Base-by-base conservation (phyloP, 192 early-diverging fungal genomes). In the Coemansia umbellata region DNA sequence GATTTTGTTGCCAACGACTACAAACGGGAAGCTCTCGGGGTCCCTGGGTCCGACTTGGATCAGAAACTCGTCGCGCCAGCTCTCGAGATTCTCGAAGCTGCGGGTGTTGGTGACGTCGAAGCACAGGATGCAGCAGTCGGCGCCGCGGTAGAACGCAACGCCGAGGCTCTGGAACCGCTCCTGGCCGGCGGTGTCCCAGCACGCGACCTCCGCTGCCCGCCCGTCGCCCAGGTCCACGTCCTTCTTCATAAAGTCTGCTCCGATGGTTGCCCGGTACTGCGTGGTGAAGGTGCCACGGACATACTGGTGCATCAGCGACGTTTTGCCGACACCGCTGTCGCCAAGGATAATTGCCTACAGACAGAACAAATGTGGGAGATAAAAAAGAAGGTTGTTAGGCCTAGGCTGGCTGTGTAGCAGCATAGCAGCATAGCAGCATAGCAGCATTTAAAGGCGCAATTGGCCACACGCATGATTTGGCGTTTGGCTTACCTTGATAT, bases 291-390 rank as follows among this genome's bases (percentile, higher is more conserved):
- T 93, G 45, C 91, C 89, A 73, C 94, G 93, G 19, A 99, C 93
- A 82, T 93, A 99, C 76, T 97, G 97, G 82, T 99, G 97, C 95
- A 99, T 99, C 65, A 99, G 80, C 26, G 94, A 97, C 23, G 97
- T 97, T 66, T 96, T 98, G 42, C 94, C 93, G 30, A 97, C 94
- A 62, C 89, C 92, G 58, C 87, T 74, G 60, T 74, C 71, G 51
- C 71, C 71, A 23, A 74, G 64, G 19, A 74, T 74, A 24, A 74
- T 74, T 30, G 71, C 71, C 71, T 74, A 74, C 31, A 45, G 3
- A n/a, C n/a, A n/a, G n/a, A n/a, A n/a, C n/a, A n/a, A n/a, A n/a
- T n/a, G n/a, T n/a, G n/a, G n/a, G n/a, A n/a, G n/a, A n/a, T n/a
- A n/a, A n/a, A n/a, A n/a, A n/a, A n/a, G n/a, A n/a, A n/a, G n/a